These are phyloP conservation scores for Vickermania ingenoplastis DNA, from an alignment of 208 protist species.

Conservation along the genomic window DNA sequence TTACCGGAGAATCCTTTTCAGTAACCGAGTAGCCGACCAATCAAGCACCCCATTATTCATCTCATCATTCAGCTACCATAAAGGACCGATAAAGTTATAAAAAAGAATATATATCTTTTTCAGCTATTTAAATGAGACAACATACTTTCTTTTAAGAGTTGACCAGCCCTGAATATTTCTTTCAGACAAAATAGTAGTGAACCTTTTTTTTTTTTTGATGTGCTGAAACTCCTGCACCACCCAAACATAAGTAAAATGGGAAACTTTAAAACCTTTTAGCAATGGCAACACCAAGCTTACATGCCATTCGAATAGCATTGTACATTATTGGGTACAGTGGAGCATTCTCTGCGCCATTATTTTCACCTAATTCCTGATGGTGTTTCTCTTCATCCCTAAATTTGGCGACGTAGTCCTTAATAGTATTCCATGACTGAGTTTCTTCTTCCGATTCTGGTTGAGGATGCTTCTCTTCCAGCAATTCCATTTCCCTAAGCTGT, in stretches of 20 bases:
- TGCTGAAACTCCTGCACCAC: neutral
- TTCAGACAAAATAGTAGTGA: too few relatives aligned
- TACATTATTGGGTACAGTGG: constrained; percentile 69
- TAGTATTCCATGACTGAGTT: constrained; percentile 36
- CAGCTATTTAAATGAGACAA: too few relatives aligned
- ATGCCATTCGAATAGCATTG: constrained; percentile 68
- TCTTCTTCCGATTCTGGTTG: constrained; percentile 21
- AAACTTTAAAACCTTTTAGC: constrained; percentile 47
- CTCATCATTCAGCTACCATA: too few relatives aligned
- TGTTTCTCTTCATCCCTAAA: constrained; percentile 83
- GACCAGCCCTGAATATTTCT: too few relatives aligned
- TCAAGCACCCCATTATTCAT: too few relatives aligned
- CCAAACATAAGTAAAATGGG: neutral
- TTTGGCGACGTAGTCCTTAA: constrained; percentile 65
- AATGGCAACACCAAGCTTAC: constrained; percentile 54
- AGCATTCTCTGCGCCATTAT: constrained; percentile 62
- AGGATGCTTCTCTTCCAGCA: constrained; percentile 21
- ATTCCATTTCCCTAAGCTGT: constrained; percentile 71
- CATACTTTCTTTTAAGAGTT: too few relatives aligned
- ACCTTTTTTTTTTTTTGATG: neutral
- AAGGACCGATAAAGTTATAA: too few relatives aligned
- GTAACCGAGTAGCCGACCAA: too few relatives aligned
- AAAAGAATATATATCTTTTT: too few relatives aligned
- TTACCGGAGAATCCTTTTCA: too few relatives aligned
- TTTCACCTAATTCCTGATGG: constrained; percentile 74